phyloP scores from a whole-genome alignment of 306 rosid genomes.

The Rosa multiflora region DNA sequence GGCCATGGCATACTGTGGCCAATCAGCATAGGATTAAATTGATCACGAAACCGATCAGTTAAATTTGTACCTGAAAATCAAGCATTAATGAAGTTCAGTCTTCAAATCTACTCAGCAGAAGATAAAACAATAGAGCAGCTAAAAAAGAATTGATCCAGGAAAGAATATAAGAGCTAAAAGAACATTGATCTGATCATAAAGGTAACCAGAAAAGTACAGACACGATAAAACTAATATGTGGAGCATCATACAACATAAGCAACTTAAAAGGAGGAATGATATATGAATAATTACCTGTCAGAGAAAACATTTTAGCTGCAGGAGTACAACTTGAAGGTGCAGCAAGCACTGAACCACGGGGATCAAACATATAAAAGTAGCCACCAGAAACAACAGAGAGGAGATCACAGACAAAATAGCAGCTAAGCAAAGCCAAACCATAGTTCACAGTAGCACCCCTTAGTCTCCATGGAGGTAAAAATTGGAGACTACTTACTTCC shows the following conservation, averaged over 20 bases:
- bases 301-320: slow-evolving; percentile 78
- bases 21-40: slow-evolving; percentile 83
- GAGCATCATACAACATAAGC: background rate
- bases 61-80: slow-evolving; percentile 79
- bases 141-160: background rate
- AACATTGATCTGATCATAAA: background rate
- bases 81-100: slow-evolving; percentile 23
- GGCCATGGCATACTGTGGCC: slow-evolving; percentile 67
- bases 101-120: slow-evolving; percentile 8
- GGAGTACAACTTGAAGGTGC: slow-evolving; percentile 66
- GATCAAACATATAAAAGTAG: slow-evolving; percentile 89
- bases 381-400: slow-evolving; percentile 84
- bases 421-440: slow-evolving; percentile 88
- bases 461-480: slow-evolving; percentile 93
- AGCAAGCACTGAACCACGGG: slow-evolving; percentile 75
- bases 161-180: background rate
- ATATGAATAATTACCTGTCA: slow-evolving; percentile 56
- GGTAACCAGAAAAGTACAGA: background rate
- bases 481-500: slow-evolving; percentile 86
- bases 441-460: slow-evolving; percentile 79
- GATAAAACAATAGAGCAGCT: background rate
- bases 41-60: slow-evolving; percentile 73
- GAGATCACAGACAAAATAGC: slow-evolving; percentile 78
- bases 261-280: background rate
- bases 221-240: background rate